Base-by-base conservation (phyloP, 176 grass and related monocot species). In the Musa schizocarpa region DNA sequence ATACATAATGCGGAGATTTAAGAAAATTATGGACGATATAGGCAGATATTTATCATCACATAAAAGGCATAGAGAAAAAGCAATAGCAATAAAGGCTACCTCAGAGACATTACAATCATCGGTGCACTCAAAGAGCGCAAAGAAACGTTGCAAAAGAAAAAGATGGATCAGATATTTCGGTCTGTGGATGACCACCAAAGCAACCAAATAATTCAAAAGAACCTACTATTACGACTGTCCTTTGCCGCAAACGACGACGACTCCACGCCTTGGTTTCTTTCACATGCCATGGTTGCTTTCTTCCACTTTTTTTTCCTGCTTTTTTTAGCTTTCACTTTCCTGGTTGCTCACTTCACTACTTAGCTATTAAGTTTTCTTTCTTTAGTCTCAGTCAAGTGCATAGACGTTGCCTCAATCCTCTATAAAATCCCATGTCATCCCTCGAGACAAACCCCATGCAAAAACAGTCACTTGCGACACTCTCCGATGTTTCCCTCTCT, bases 331-430 rank as follows among this genome's bases (percentile, higher is more conserved):
- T 69, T 70, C 29, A 70, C 48, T 70, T 70, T 50, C 14, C 25
- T 19, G 24, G 24, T 19, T n/a, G 8, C 8, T 17, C 4, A 5
- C 43, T 48, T 21, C 68, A 69, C 34, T 70, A 3, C 68, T 70
- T 70, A 70, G 68, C 43, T 10, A 52, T 51, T 70, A 70, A 70
- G 68, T 70, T 52, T 70, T 19, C 68, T 52, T 70, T 48, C 48
- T 70, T 20, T 2, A 70, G 48, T 70, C 68, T 19, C 68, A 70
- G 5, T 51, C 68, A 11, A 69, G 8, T 8, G 16, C 13, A 27
- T 27, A 68, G 13, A 26, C 14, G 14, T 50, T 65, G n/a, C 9
- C 63, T 9, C 61, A 2, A 24, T 22, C 43, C 43, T 4, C 68
- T 51, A 70, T 70, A 70, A 51, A 52, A 2, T 21, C 11, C 68